A percentile compares a stretch with the other conserved stretches of the same genome.
These are phyloP conservation scores for Cystofilobasidium capitatum DNA, from an alignment of 768 basidiomycete genomes.

Conservation along the genomic window DNA sequence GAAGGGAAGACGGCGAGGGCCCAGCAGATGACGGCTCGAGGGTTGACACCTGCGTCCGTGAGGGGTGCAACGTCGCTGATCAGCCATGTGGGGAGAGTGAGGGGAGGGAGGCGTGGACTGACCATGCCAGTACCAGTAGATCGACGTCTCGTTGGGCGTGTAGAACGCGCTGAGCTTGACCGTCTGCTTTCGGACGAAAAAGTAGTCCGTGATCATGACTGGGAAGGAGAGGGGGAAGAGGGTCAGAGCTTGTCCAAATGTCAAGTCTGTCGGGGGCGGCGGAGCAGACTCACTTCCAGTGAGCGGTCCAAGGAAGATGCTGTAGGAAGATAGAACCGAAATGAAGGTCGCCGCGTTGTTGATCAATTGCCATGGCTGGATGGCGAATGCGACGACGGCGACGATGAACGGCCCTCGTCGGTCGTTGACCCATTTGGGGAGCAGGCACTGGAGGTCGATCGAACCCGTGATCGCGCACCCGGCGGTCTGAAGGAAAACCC, in stretches of 20 bases:
- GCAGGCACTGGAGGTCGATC: conserved; percentile 29
- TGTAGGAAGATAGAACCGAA: neutral
- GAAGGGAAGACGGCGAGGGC: conserved; percentile 19
- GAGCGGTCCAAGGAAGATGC: conserved; percentile 18
- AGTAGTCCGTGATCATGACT: conserved; percentile 27
- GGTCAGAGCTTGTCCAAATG: too few species aligned
- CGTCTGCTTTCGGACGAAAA: conserved; percentile 4
- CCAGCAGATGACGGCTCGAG: conserved; percentile 13
- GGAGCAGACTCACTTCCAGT: neutral
- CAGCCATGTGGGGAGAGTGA: neutral
- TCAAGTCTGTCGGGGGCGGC: too few species aligned
- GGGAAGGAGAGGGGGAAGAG: conserved; percentile 27
- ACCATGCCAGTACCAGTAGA: conserved; percentile 27
- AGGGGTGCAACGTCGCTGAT: neutral
- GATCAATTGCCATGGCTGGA: conserved; percentile 32
- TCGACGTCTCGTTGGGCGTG: neutral
- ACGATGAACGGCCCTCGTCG: conserved; percentile 21
- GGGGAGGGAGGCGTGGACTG: neutral
- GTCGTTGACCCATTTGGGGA: conserved; percentile 17
- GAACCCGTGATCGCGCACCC: conserved; percentile 34
- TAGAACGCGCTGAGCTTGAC: conserved; percentile 22
- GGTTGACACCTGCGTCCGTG: conserved; percentile 15
- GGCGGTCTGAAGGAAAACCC: conserved; percentile 10
- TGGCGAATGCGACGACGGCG: conserved; percentile 31
- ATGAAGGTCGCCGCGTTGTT: conserved; percentile 32